phyloP scores from a whole-genome alignment of 306 rosid genomes.

The Cucumis sativus region DNA sequence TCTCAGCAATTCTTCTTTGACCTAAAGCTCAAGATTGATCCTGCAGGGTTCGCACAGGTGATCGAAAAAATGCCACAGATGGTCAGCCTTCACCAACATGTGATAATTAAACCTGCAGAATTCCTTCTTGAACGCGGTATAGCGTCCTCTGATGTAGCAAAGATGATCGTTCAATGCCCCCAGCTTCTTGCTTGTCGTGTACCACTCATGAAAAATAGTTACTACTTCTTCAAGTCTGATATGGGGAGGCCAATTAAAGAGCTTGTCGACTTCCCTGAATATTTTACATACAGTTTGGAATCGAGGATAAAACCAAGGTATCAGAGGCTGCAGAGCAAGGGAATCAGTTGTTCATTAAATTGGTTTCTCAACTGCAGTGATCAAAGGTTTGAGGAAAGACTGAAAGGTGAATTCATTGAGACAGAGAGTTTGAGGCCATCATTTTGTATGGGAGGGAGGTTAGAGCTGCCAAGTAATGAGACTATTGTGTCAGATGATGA shows the following conservation, averaged over 20 bases:
- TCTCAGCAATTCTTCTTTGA: conserved; percentile 73
- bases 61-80: conserved; percentile 94
- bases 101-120: conserved; percentile 68
- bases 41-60: conserved; percentile 62
- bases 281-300: conserved; percentile 87
- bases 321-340: conserved; percentile 55
- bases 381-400: conserved; percentile 87
- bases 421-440: conserved; percentile 62
- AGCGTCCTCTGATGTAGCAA: conserved; percentile 43
- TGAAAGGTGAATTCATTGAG: conserved; percentile 73
- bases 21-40: conserved; percentile 82
- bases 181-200: conserved; percentile 52
- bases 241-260: conserved; percentile 73
- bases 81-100: conserved; percentile 69
- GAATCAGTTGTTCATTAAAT: conserved; percentile 58
- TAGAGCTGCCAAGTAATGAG: conserved; percentile 57
- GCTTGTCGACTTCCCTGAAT: conserved; percentile 80
- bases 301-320: conserved; percentile 85
- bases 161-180: conserved; percentile 70
- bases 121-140: conserved; percentile 60
- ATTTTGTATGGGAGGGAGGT: conserved; percentile 76
- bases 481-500: conserved; percentile 68
- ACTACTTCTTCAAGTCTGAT: conserved; percentile 71
- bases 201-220: conserved; percentile 80
- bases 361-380: conserved; percentile 93